A percentile compares a stretch with the other conserved stretches of the same genome.
Conservation (phyloP, 805 yeast species). For the Kodamaea fukazawae region DNA sequence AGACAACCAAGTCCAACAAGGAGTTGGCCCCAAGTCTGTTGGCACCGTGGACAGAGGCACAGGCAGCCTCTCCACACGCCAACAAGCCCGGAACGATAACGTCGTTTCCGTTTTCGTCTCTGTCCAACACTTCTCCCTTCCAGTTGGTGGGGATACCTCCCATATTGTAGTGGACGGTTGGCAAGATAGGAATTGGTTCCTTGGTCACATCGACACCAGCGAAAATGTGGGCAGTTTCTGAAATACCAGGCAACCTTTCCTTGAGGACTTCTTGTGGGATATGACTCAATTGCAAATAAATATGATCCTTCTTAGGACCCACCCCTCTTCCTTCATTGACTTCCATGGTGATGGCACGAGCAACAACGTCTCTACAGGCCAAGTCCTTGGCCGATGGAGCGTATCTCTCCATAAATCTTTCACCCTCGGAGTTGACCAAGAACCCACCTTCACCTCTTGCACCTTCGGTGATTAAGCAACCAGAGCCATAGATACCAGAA, state of each 20-base stretch:
- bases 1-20: slow-evolving; percentile 90
- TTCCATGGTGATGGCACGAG: slow-evolving; percentile 98
- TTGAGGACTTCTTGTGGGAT: slow-evolving; percentile 86
- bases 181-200: slow-evolving; percentile 97
- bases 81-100: slow-evolving; percentile 86
- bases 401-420: slow-evolving; percentile 98
- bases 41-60: slow-evolving; percentile 99
- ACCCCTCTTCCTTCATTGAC: slow-evolving; percentile 99
- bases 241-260: slow-evolving; percentile 98
- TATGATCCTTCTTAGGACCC: slow-evolving; percentile 93
- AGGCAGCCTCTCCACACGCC: slow-evolving; percentile 99
- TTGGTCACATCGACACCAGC: slow-evolving; percentile 99
- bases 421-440: slow-evolving; percentile 95
- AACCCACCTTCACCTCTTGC: slow-evolving; percentile 99
- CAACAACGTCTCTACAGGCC: slow-evolving; percentile 97
- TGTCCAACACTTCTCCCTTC: slow-evolving; percentile 89
- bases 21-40: slow-evolving; percentile 99
- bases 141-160: slow-evolving; percentile 99
- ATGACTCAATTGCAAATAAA: slow-evolving; percentile 89
- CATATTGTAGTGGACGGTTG: slow-evolving; percentile 99
- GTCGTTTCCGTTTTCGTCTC: slow-evolving; percentile 86
- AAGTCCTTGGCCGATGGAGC: slow-evolving; percentile 98
- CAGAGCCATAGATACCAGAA: slow-evolving; percentile 98
- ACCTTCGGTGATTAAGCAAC: slow-evolving; percentile 98
- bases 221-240: slow-evolving; percentile 96